Evolutionary conservation across 2,329 filamentous ascomycete genomes (phyloP).

Genomic region (Atkinsonella texensis): DNA sequence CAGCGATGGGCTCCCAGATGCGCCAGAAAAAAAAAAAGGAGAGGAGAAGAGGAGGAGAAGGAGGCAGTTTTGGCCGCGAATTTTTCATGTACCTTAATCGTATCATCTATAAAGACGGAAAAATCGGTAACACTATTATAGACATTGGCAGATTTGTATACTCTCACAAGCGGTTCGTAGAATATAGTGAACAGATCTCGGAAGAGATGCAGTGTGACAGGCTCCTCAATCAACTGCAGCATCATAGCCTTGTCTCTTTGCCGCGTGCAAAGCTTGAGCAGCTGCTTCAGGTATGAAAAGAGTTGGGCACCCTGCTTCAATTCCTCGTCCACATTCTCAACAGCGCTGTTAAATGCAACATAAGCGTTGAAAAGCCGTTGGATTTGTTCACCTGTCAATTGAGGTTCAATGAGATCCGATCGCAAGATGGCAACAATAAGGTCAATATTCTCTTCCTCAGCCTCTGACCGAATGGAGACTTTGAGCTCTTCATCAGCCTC

Average conservation of each 20-base stretch:
- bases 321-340: constrained; percentile 82
- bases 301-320: constrained; percentile 81
- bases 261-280: constrained; percentile 81
- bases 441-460: constrained; percentile 63
- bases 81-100: constrained; percentile 52
- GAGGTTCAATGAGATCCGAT: constrained; percentile 62
- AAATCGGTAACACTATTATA: constrained; percentile 98
- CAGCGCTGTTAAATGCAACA: constrained; percentile 88
- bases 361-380: constrained; percentile 86
- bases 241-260: constrained; percentile 97
- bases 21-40: no score
- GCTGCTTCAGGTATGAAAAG: constrained; percentile 89
- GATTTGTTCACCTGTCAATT: constrained; percentile 63
- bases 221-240: constrained; percentile 88
- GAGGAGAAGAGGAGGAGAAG: no score
- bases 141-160: constrained; percentile 97
- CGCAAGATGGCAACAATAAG: constrained; percentile 75
- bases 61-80: no score
- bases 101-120: constrained; percentile 82
- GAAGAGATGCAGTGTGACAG: constrained; percentile 92
- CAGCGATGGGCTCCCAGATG: neutral
- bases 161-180: constrained; percentile 90
- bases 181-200: constrained; percentile 96
- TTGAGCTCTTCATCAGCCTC: constrained; percentile 67
- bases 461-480: constrained; percentile 59